Evolutionary conservation across 352 stramenopile genomes (phyloP).

Genomic region (Phytophthora pistaciae): DNA sequence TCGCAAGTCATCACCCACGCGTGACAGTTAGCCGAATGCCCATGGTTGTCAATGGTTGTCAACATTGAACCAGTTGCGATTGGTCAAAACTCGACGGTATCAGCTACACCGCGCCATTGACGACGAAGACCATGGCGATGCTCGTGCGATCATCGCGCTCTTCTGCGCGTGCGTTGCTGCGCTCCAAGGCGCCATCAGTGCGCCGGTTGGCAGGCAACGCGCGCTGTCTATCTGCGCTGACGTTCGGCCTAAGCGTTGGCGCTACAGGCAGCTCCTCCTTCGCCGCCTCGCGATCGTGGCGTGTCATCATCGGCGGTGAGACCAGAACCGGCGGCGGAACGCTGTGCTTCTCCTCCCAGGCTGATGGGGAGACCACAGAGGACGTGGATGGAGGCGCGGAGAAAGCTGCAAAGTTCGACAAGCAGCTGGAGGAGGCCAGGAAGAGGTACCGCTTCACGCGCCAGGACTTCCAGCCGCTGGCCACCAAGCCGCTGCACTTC

Average conservation of each 20-base stretch:
- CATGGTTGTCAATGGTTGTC: not conserved
- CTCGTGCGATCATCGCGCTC: constrained; percentile 3
- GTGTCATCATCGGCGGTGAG: not conserved
- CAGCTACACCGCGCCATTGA: not conserved
- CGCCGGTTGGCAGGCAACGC: not conserved
- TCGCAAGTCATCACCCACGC: not conserved
- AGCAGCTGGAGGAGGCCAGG: constrained; percentile 16
- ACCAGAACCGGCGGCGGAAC: not conserved
- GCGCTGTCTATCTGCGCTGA: constrained; percentile 18
- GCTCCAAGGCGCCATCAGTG: not conserved
- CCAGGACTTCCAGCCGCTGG: constrained; percentile 68
- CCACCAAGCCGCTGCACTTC: constrained; percentile 78
- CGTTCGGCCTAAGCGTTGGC: constrained; percentile 1
- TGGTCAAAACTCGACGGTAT: constrained; percentile 3
- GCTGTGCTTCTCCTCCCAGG: constrained; percentile 11
- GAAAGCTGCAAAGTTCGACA: not conserved
- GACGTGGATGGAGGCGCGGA: not conserved
- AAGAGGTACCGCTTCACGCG: constrained; percentile 85
- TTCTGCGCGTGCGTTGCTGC: constrained; percentile 15
- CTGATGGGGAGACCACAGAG: not conserved
- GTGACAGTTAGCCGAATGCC: not conserved
- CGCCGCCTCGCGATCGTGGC: not conserved
- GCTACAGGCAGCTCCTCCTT: not conserved
- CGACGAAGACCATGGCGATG: constrained; percentile 10
- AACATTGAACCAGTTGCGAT: not conserved